Evolutionary conservation across 2,329 filamentous ascomycete genomes (phyloP).

Genomic region (Blumeria graminis): DNA sequence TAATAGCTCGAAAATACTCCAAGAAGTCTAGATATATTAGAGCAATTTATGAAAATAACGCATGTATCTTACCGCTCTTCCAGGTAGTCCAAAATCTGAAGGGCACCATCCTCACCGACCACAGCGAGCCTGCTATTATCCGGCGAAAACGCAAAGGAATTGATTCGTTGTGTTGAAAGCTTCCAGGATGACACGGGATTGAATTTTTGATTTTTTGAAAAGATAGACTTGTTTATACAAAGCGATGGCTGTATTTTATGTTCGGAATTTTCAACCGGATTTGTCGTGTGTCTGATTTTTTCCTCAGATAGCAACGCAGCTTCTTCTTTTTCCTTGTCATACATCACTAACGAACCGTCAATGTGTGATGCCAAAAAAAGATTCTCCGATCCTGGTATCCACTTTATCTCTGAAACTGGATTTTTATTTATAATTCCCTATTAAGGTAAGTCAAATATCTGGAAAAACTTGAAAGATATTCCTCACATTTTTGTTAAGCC

Average conservation of each 20-base stretch:
- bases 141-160: conserved; percentile 78
- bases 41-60: not conserved
- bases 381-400: conserved; percentile 86
- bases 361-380: conserved; percentile 79
- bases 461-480: conserved; percentile 4
- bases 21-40: conserved; percentile 33
- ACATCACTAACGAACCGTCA: conserved; percentile 76
- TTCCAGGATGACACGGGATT: conserved; percentile 91
- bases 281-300: conserved; percentile 16
- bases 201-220: conserved; percentile 76
- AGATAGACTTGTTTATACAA: conserved; percentile 69
- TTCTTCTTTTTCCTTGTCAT: conserved; percentile 94
- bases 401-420: conserved; percentile 66
- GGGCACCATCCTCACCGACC: conserved; percentile 72
- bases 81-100: conserved; percentile 79
- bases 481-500: conserved; percentile 78
- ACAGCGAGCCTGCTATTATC: conserved; percentile 71
- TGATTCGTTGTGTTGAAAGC: conserved; percentile 71
- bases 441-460: not conserved
- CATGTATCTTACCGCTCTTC: conserved; percentile 49
- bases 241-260: conserved; percentile 22
- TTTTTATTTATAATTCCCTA: conserved; percentile 70
- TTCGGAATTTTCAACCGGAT: conserved; percentile 13
- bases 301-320: conserved; percentile 53
- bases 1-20: conserved; percentile 83